These are phyloP conservation scores for Linderniella brevidens DNA, from an alignment of 257 asterid genomes.

Conservation along the genomic window DNA sequence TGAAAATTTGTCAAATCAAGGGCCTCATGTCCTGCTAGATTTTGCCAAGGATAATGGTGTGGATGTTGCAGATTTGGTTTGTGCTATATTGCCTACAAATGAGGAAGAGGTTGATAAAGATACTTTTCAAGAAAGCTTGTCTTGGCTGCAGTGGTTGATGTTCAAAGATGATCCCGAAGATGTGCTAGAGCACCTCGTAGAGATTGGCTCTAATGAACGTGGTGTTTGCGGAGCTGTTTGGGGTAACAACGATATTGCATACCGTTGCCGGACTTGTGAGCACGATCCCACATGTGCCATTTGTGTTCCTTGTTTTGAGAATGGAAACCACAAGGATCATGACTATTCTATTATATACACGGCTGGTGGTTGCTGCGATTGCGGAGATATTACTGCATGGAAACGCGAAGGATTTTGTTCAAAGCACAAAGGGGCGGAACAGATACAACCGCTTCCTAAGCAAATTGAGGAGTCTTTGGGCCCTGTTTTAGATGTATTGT, in stretches of 20 bases:
- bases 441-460: slow-evolving; percentile 72
- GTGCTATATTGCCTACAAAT: slow-evolving; percentile 53
- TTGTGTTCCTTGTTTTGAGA: slow-evolving; percentile 87
- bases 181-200: slow-evolving; percentile 44
- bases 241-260: slow-evolving; percentile 85
- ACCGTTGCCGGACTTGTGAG: slow-evolving; percentile 88
- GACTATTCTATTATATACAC: slow-evolving; percentile 82
- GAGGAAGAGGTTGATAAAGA: slow-evolving; percentile 40
- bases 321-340: slow-evolving; percentile 89
- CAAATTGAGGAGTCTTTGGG: slow-evolving; percentile 46
- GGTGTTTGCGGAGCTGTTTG: slow-evolving; percentile 97
- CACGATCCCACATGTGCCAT: slow-evolving; percentile 95
- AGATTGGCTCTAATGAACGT: slow-evolving; percentile 37
- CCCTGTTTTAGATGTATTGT: slow-evolving; percentile 59
- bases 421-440: slow-evolving; percentile 79
- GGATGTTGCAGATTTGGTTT: slow-evolving; percentile 20
- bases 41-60: too few species aligned
- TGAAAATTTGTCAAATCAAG: too few species aligned
- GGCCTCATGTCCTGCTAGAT: too few species aligned
- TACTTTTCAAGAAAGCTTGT: slow-evolving; percentile 37
- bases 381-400: slow-evolving; percentile 99
- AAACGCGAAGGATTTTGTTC: slow-evolving; percentile 94
- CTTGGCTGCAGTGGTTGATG: slow-evolving; percentile 94
- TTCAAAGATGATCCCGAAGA: slow-evolving; percentile 55
- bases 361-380: slow-evolving; percentile 96